Percentiles rank a stretch among this genome's conserved stretches.
Conservation (phyloP, 306 rosid species). For the Cajanus cajan region DNA sequence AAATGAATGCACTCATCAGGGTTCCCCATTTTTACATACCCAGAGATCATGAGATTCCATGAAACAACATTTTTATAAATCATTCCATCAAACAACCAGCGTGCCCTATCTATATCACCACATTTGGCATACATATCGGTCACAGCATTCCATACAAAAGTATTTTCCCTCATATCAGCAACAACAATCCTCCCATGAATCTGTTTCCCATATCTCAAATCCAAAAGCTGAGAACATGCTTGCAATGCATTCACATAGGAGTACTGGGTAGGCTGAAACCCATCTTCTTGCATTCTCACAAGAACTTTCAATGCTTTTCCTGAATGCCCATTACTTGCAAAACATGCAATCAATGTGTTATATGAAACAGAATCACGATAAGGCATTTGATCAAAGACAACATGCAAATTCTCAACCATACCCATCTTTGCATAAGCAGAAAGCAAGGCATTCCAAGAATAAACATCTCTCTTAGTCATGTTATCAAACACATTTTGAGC, state of each 20-base stretch:
- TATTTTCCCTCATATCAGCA: conserved; percentile 31
- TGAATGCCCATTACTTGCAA: conserved; percentile 44
- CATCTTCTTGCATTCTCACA: conserved; percentile 51
- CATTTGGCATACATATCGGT: conserved; percentile 52
- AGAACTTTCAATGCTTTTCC: conserved; percentile 43
- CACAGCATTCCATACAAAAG: conserved; percentile 40
- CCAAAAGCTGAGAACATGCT: conserved; percentile 53
- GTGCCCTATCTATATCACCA: conserved; percentile 42
- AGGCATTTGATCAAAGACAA: conserved; percentile 54
- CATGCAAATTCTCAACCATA: conserved; percentile 35
- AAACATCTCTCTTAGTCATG: conserved; percentile 53
- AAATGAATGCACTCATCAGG: conserved; percentile 41
- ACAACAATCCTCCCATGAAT: conserved; percentile 54
- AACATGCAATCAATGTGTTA: conserved; percentile 54
- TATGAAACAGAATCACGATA: conserved; percentile 52
- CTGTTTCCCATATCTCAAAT: conserved; percentile 54
- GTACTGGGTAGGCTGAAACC: conserved; percentile 50
- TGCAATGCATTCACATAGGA: conserved; percentile 58
- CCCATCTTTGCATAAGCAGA: conserved; percentile 46
- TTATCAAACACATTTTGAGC: conserved; percentile 54
- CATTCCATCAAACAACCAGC: conserved; percentile 50
- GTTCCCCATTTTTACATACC: conserved; percentile 45
- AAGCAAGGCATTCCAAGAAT: conserved; percentile 66
- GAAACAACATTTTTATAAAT: conserved; percentile 48
- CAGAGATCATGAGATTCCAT: conserved; percentile 49